Base-by-base conservation (phyloP, 805 yeast genomes). In the Helenozyma rhizophorensis region DNA sequence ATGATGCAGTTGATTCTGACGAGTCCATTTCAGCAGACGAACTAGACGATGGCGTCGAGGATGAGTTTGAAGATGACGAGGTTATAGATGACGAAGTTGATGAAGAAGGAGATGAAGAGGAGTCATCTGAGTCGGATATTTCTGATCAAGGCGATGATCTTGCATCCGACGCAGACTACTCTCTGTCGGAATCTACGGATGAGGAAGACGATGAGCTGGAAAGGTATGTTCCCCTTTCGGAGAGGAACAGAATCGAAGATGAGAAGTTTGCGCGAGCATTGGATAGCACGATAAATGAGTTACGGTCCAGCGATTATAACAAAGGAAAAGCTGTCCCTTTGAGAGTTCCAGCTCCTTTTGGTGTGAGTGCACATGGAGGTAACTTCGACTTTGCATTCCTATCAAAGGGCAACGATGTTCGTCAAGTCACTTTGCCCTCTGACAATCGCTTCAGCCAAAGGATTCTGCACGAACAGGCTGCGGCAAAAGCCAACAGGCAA, bases 381-480 rank as follows among this genome's bases (percentile, higher is more conserved):
- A n/a, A n/a, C n/a, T n/a, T n/a, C n/a, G n/a, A n/a, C n/a, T n/a
- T n/a, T n/a, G n/a, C n/a, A n/a, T n/a, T n/a, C n/a, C 53, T 82
- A 33, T 72, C 81, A 7, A 76, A 68, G 43, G 56, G 66, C 17
- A 83, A 80, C 14, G 71, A 70, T 45, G 58, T 74, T 1, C 68
- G 68, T 30, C 65, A 60, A 21, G 50, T 82, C 16, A 54, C 51
- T 4, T 54, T 83, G 22, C 87, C 88, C 0, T 56, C 67, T 1
- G 63, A 74, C 38, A 70, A 71, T 16, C 70, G 64, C 34, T 71
- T 83, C 50, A 81, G 76, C 0, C 65, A 70, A 21, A 70, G 68
- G 19, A 69, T 79, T 12, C 45, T 68, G 16, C 66, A 65, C 40
- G 78, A 76, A 37, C 75, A 70, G 32, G 72, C 65, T 33, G 65